Conservation (phyloP, 805 yeast species). For the Scheffersomyces lignosus region DNA sequence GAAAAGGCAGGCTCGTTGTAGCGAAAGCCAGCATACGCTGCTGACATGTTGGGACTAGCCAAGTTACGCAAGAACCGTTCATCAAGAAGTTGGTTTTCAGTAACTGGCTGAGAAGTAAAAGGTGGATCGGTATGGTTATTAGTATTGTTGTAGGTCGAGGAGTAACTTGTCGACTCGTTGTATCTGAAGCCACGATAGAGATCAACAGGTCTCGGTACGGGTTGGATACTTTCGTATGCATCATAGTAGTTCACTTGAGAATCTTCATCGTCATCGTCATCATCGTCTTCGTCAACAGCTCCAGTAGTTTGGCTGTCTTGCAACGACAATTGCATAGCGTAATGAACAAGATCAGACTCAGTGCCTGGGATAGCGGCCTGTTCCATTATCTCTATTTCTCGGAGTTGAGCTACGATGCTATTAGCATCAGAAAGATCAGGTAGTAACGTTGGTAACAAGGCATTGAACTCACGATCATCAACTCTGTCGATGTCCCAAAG, state of each 20-base stretch:
- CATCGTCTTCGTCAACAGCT: neutral
- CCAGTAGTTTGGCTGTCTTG: neutral
- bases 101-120: too few relatives aligned
- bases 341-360: neutral
- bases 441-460: slow-evolving; percentile 18
- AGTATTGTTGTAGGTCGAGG: too few relatives aligned
- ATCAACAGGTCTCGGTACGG: neutral
- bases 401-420: neutral
- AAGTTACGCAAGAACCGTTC: too few relatives aligned
- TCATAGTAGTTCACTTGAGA: neutral
- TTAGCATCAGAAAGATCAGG: slow-evolving; percentile 7
- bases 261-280: neutral
- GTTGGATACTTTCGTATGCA: neutral
- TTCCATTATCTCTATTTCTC: neutral
- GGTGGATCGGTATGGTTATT: too few relatives aligned
- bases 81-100: too few relatives aligned
- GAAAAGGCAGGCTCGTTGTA: too few relatives aligned
- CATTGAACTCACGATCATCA: slow-evolving; percentile 20
- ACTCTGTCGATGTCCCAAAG: slow-evolving; percentile 22
- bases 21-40: too few relatives aligned
- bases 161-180: neutral
- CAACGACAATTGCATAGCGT: neutral
- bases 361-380: too few relatives aligned
- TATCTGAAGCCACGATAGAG: neutral
- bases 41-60: too few relatives aligned